Evolutionary conservation across 2,329 filamentous ascomycete species (phyloP).

Genomic region (Xylariaceae sp.): DNA sequence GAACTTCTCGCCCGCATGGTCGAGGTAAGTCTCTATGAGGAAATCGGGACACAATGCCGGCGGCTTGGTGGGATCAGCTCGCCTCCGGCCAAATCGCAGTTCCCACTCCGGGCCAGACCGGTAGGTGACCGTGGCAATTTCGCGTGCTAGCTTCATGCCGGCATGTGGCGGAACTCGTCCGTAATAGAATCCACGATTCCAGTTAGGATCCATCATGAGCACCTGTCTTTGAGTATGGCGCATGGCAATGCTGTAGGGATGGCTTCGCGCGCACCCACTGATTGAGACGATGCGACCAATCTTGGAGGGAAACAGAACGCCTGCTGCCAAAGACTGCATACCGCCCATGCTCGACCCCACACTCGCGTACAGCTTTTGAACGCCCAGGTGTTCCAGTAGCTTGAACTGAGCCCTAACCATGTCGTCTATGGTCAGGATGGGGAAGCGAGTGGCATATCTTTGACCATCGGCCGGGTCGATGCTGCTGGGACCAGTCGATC

Average conservation of each 20-base stretch:
- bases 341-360: slow-evolving; percentile 97
- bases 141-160: slow-evolving; percentile 94
- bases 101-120: slow-evolving; percentile 97
- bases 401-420: slow-evolving; percentile 97
- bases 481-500: slow-evolving; percentile 84
- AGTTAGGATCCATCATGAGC: slow-evolving; percentile 97
- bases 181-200: slow-evolving; percentile 94
- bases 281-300: slow-evolving; percentile 82
- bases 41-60: slow-evolving; percentile 97
- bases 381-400: slow-evolving; percentile 72
- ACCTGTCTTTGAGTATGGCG: slow-evolving; percentile 95
- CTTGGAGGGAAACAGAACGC: slow-evolving; percentile 73
- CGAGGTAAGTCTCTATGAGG: slow-evolving; percentile 94
- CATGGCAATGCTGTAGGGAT: slow-evolving; percentile 98
- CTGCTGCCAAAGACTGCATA: slow-evolving; percentile 91
- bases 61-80: slow-evolving; percentile 79
- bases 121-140: slow-evolving; percentile 97
- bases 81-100: slow-evolving; percentile 79
- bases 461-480: slow-evolving; percentile 84
- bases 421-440: slow-evolving; percentile 90
- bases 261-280: slow-evolving; percentile 86
- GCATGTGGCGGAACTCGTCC: slow-evolving; percentile 81
- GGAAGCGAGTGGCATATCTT: slow-evolving; percentile 89
- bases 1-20: slow-evolving; percentile 98
- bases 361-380: slow-evolving; percentile 78